Conservation (phyloP, 2,329 filamentous ascomycete species). For the Grosmannia penicillata region DNA sequence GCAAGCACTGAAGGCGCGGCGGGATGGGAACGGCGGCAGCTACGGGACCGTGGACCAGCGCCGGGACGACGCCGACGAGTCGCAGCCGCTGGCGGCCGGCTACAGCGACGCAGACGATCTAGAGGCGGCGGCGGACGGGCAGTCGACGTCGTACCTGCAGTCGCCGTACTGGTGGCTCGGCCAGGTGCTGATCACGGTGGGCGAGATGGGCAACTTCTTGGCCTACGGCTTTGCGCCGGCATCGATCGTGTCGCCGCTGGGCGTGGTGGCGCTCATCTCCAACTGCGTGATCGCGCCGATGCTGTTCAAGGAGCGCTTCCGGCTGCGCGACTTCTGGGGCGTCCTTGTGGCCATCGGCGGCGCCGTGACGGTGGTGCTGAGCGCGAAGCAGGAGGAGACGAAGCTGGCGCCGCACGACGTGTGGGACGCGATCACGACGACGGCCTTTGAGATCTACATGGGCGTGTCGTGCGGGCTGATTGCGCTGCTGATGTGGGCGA, state of each 20-base stretch:
- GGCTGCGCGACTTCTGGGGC: constrained; percentile 70
- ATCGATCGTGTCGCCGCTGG: constrained; percentile 89
- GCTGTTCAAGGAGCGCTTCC: constrained; percentile 83
- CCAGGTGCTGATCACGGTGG: constrained; percentile 80
- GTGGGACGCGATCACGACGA: constrained; percentile 72
- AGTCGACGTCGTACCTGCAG: constrained; percentile 54
- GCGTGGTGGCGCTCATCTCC: constrained; percentile 90
- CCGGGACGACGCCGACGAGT: constrained; percentile 22
- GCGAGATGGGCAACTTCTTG: constrained; percentile 90
- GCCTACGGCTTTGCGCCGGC: constrained; percentile 96
- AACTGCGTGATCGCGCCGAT: constrained; percentile 95
- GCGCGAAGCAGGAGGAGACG: constrained; percentile 75
- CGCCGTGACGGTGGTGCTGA: constrained; percentile 84
- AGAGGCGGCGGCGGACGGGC: constrained; percentile 10
- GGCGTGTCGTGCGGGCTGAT: constrained; percentile 64
- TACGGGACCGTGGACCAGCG: constrained; percentile 31
- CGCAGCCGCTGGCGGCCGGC: constrained; percentile 35
- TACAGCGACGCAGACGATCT: constrained; percentile 22
- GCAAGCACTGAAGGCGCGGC: constrained; percentile 33
- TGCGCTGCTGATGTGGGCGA: constrained; percentile 62
- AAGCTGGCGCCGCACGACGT: constrained; percentile 86
- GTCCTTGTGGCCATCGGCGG: constrained; percentile 77
- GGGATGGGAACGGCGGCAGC: constrained; percentile 13
- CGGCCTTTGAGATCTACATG: constrained; percentile 85
- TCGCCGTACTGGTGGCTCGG: constrained; percentile 96